Conservation (phyloP, 225 moss, liverwort and hornwort species). For the Marchantia paleacea region DNA sequence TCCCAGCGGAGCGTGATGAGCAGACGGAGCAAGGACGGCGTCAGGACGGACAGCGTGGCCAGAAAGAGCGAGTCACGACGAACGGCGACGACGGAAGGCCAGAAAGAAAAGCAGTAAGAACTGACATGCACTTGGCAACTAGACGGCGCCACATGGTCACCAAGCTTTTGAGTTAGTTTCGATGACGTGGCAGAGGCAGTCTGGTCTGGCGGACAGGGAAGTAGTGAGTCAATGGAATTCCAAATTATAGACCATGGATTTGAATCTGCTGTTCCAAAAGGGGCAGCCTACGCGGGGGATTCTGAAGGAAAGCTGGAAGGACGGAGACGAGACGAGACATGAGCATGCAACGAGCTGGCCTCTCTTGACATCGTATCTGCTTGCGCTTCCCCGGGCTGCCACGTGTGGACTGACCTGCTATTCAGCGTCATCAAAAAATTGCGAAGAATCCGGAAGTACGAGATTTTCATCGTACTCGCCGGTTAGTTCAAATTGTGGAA, state of each 20-base stretch:
- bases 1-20: background rate
- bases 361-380: background rate
- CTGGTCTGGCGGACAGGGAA: background rate
- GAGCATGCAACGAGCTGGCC: background rate
- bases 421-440: too few relatives aligned
- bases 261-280: background rate
- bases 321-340: background rate
- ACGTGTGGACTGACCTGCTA: too few relatives aligned
- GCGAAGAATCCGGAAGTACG: too few relatives aligned
- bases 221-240: background rate
- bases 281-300: background rate
- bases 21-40: background rate
- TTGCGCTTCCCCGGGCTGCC: background rate
- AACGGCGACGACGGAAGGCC: background rate
- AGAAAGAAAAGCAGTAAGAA: background rate
- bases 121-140: background rate
- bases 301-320: background rate
- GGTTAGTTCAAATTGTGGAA: too few relatives aligned
- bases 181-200: background rate
- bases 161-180: background rate
- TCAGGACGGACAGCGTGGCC: background rate
- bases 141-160: conserved; percentile 7
- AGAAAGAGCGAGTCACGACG: background rate
- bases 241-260: background rate
- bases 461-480: too few relatives aligned